Evolutionary conservation across 257 asterid genomes (phyloP).

Genomic region (Lithospermum erythrorhizon): DNA sequence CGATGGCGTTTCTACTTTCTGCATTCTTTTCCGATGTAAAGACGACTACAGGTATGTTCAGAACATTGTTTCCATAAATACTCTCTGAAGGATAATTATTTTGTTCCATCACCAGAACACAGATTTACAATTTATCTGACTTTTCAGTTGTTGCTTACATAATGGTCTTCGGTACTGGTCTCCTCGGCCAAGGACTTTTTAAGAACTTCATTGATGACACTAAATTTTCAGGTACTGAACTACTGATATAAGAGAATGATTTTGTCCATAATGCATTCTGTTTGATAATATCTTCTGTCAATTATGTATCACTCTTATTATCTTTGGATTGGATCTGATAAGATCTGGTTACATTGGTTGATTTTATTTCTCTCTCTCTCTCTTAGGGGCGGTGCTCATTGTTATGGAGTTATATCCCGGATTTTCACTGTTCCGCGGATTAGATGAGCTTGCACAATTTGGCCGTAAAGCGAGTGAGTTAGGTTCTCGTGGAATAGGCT

Average conservation of each 20-base stretch:
- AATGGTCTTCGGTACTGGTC: background rate
- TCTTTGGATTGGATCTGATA: background rate
- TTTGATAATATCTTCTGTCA: background rate
- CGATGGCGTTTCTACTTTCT: conserved; percentile 27
- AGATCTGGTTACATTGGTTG: background rate
- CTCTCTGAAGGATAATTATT: background rate
- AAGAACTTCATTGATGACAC: background rate
- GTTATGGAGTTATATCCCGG: conserved; percentile 30
- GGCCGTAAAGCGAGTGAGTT: conserved; percentile 2
- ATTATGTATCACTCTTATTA: background rate
- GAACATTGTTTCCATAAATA: background rate
- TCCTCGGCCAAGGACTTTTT: background rate
- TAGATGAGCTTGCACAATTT: conserved; percentile 19
- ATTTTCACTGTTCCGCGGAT: conserved; percentile 25
- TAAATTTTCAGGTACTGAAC: background rate
- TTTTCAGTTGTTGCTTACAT: background rate
- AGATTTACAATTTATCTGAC: background rate
- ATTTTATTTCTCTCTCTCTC: background rate
- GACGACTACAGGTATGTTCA: conserved; percentile 24
- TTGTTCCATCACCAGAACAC: background rate
- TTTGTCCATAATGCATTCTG: background rate
- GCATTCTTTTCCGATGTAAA: conserved; percentile 20
- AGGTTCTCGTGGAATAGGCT: conserved; percentile 29
- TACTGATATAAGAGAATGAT: no score
- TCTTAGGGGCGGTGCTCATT: conserved; percentile 21